phyloP scores from a whole-genome alignment of 208 protist species.

The Crithidia bombi region DNA sequence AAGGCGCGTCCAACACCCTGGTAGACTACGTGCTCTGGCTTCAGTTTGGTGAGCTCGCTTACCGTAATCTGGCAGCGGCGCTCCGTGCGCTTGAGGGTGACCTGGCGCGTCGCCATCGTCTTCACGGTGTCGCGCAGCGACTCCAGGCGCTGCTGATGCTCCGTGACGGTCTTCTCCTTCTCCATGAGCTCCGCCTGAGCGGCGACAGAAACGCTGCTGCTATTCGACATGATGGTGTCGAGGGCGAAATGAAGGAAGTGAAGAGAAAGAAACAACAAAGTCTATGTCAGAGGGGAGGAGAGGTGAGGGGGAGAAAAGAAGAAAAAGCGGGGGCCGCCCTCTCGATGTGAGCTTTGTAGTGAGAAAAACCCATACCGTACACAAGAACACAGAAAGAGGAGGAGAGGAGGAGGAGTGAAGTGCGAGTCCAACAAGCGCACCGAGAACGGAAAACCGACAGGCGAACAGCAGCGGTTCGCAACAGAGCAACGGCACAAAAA shows the following conservation, averaged over 20 bases:
- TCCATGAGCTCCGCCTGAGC: conserved; percentile 90
- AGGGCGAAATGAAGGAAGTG: neutral
- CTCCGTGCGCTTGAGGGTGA: conserved; percentile 60
- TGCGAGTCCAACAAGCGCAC: no score
- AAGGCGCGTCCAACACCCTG: conserved; percentile 85
- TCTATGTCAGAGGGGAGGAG: no score
- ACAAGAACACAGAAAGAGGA: no score
- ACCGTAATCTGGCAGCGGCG: conserved; percentile 85
- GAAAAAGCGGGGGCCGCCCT: no score
- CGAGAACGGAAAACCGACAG: no score
- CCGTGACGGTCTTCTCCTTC: conserved; percentile 83
- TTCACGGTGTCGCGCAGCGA: conserved; percentile 73
- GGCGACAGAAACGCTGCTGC: conserved; percentile 48
- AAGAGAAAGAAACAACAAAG: conserved; percentile 16
- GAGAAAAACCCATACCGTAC: no score
- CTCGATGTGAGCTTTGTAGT: no score
- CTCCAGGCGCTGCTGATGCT: conserved; percentile 87
- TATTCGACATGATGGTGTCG: conserved; percentile 57
- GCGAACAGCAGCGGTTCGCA: no score
- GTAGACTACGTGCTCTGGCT: conserved; percentile 76
- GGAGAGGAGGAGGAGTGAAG: no score
- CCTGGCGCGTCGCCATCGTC: conserved; percentile 84
- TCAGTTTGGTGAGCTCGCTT: conserved; percentile 71
- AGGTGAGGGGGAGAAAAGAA: no score
- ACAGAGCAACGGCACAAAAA: no score